Conservation (phyloP, 768 basidiomycete species). For the Calocybe indica region DNA sequence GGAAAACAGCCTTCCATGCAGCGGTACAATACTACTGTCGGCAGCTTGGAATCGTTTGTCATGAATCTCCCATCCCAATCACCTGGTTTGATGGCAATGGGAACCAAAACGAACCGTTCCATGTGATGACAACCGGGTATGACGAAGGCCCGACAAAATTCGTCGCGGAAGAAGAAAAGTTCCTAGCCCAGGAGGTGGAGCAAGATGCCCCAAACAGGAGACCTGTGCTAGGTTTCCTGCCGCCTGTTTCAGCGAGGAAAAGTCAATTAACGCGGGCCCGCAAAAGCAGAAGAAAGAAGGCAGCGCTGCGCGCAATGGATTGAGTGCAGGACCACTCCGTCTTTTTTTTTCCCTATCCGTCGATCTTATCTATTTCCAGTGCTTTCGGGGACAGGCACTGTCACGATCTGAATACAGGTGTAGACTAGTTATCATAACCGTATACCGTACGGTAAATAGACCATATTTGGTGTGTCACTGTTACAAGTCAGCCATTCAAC, state of each 20-base stretch:
- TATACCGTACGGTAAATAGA: too few relatives aligned
- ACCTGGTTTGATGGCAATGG: conserved; percentile 34
- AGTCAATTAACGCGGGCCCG: conserved; percentile 27
- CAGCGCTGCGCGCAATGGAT: conserved; percentile 30
- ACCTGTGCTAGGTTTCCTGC: conserved; percentile 39
- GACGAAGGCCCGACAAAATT: conserved; percentile 3
- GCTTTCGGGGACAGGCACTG: neutral
- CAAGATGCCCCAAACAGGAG: conserved; percentile 1
- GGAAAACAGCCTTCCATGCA: conserved; percentile 75
- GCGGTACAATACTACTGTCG: conserved; percentile 69
- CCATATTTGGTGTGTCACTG: too few relatives aligned
- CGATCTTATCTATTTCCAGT: neutral
- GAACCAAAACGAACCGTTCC: conserved; percentile 11
- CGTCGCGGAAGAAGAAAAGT: conserved; percentile 18
- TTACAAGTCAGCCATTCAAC: too few relatives aligned
- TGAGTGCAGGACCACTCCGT: too few relatives aligned
- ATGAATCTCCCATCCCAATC: conserved; percentile 57
- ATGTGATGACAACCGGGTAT: neutral
- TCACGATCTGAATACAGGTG: too few relatives aligned
- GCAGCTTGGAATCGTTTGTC: conserved; percentile 60
- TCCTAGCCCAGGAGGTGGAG: conserved; percentile 23
- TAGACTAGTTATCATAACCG: too few relatives aligned
- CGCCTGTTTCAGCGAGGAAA: conserved; percentile 31
- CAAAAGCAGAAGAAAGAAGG: conserved; percentile 37
- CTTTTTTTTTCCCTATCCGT: too few relatives aligned